A percentile compares a stretch with the other conserved stretches of the same genome.
Evolutionary conservation across 352 stramenopile species (phyloP).

Genomic region (Blastocystis sp.): DNA sequence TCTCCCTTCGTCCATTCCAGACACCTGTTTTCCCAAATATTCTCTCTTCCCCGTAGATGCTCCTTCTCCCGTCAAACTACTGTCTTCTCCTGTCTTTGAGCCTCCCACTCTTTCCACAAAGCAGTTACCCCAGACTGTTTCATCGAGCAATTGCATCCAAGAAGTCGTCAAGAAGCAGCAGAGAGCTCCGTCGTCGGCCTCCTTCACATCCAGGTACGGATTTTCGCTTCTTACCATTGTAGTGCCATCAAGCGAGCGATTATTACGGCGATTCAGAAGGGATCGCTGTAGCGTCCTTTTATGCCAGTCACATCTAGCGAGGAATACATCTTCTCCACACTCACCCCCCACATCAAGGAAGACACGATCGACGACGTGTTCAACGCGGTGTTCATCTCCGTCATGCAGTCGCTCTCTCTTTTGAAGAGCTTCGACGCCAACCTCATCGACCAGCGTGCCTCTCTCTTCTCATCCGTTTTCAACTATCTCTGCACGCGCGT

Average conservation of each 20-base stretch:
- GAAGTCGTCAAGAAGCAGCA: not conserved
- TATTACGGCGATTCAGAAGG: constrained; percentile 9
- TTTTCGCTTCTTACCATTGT: not conserved
- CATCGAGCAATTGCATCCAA: not conserved
- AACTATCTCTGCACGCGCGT: constrained; percentile 12
- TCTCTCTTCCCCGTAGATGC: not conserved
- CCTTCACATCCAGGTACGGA: not conserved
- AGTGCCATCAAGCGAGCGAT: constrained; percentile 6
- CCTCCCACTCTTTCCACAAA: not conserved
- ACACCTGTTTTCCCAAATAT: not conserved
- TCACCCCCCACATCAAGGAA: not conserved
- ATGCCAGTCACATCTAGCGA: not conserved
- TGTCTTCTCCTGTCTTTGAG: not conserved
- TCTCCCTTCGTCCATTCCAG: not conserved
- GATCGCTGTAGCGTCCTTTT: not conserved
- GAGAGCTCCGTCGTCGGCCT: not conserved
- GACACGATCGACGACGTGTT: not conserved
- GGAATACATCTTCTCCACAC: not conserved
- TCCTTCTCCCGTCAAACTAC: not conserved
- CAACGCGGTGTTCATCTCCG: not conserved
- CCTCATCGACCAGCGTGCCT: not conserved
- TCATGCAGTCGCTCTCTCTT: constrained; percentile 35
- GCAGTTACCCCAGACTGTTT: not conserved
- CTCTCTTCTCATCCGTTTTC: constrained; percentile 27
- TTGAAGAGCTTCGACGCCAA: not conserved